Conservation (phyloP, 2,329 filamentous ascomycete genomes). For the Trichoderma atrobrunneum region DNA sequence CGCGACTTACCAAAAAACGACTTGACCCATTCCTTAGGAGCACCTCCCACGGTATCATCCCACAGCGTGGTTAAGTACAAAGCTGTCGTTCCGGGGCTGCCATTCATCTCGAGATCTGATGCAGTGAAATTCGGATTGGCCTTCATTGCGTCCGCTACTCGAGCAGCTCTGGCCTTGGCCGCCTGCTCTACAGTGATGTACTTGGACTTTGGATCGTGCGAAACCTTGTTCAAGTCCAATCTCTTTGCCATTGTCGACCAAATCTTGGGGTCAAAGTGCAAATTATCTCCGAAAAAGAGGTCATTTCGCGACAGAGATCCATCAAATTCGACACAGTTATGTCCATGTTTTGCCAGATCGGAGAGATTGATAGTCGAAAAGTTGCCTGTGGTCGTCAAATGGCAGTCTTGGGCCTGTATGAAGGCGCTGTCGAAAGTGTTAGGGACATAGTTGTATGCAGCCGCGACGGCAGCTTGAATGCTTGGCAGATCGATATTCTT, state of each 20-base stretch:
- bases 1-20: not conserved
- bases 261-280: not conserved
- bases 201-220: not conserved
- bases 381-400: constrained; percentile 6
- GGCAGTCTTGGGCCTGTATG: not conserved
- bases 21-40: constrained; percentile 5
- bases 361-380: not conserved
- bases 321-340: constrained; percentile 9
- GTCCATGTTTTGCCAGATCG: constrained; percentile 6
- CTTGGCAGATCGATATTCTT: not conserved
- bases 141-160: not conserved
- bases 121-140: not conserved
- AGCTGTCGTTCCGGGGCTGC: not conserved
- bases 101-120: not conserved
- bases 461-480: not conserved
- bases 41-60: constrained; percentile 4
- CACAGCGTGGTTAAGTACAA: not conserved
- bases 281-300: not conserved
- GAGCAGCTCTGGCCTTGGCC: constrained; percentile 1
- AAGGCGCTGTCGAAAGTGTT: not conserved
- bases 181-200: constrained; percentile 4
- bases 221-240: not conserved
- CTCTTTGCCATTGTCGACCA: not conserved
- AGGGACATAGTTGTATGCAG: constrained; percentile 1
- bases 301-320: constrained; percentile 14